These are phyloP conservation scores for Pleurotus citrinopileatus DNA, from an alignment of 768 basidiomycete species.

Conservation along the genomic window DNA sequence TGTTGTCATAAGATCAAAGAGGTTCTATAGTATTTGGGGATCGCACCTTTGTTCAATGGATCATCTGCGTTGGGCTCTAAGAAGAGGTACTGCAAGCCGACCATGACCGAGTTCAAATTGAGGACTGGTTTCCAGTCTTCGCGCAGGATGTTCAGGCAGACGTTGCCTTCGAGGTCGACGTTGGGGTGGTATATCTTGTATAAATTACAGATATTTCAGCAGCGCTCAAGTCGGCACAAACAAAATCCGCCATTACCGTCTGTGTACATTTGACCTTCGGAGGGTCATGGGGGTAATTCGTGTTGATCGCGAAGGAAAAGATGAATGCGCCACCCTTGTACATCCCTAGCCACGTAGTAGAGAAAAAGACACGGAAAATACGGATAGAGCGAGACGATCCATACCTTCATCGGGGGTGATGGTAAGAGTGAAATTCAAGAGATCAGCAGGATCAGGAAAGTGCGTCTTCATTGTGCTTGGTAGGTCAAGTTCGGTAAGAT, in stretches of 20 bases:
- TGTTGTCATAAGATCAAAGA: constrained; percentile 7
- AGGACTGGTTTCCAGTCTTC: constrained; percentile 99
- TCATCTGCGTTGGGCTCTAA: constrained; percentile 98
- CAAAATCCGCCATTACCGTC: constrained; percentile 60
- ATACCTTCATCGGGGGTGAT: constrained; percentile 96
- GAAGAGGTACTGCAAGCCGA: constrained; percentile 97
- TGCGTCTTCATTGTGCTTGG: constrained; percentile 94
- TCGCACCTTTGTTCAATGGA: constrained; percentile 93
- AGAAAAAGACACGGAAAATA: constrained; percentile 3
- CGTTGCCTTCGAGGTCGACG: constrained; percentile 96
- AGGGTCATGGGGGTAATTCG: constrained; percentile 98
- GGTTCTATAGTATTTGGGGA: background rate
- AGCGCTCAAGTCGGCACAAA: background rate
- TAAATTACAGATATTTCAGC: background rate
- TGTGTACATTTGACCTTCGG: constrained; percentile 98
- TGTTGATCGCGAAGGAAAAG: constrained; percentile 95
- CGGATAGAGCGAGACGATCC: constrained; percentile 16
- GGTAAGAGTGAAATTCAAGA: constrained; percentile 93
- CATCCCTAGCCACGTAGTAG: constrained; percentile 64
- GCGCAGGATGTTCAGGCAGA: constrained; percentile 96
- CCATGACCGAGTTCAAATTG: constrained; percentile 97
- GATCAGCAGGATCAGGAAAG: constrained; percentile 90
- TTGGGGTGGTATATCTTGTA: constrained; percentile 97
- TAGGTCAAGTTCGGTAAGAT: constrained; percentile 94
- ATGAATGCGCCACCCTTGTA: constrained; percentile 93